Evolutionary conservation across 768 basidiomycete genomes (phyloP), one percentile per base, ranked within the genome.

Genomic region (Termitomyces sp.): DNA sequence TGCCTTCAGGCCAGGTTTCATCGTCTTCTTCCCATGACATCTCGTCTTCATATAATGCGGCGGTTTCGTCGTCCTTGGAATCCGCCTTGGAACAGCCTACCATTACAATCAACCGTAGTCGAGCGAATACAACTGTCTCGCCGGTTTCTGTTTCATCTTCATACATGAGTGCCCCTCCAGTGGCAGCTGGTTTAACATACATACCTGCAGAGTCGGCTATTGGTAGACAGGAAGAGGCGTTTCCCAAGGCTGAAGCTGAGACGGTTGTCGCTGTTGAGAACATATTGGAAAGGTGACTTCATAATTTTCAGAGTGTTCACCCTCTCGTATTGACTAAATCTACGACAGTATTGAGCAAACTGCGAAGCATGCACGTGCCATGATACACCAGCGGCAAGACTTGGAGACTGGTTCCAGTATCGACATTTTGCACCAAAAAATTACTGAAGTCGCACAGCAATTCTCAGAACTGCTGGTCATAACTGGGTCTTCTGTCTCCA

Each of bases 291-390:
- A 78, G 81, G 87, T 87, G 63, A 68, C 81, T 69, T 22, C 22
- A 24, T n/a, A n/a, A n/a, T 33, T 60, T 46, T 63, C 3, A 15
- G 36, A 24, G 47, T 34, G 51, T 58, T 46, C 57, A 26, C 55
- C 51, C 39, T 39, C 33, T 22, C 37, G 46, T 44, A 61, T 36
- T 55, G 59, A 59, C 57, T 66, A 58, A 61, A 56, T 60, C 59
- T 65, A 53, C 57, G 60, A 55, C 64, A 87, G 86, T 68, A 85
- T 87, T 62, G 82, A 80, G 42, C 77, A 81, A 55, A 84, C 83
- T 16, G 84, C 85, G 39, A 75, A 78, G 54, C 81, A 85, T 83
- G 44, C 81, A 77, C 42, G 75, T 75, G 39, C 78, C 79, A 34
- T 85, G 81, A 60, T 63, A 58, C 67, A 72, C 61, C 68, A 78